These are phyloP conservation scores for Funneliformis geosporum DNA, from an alignment of 192 early-diverging fungal species.

Conservation along the genomic window DNA sequence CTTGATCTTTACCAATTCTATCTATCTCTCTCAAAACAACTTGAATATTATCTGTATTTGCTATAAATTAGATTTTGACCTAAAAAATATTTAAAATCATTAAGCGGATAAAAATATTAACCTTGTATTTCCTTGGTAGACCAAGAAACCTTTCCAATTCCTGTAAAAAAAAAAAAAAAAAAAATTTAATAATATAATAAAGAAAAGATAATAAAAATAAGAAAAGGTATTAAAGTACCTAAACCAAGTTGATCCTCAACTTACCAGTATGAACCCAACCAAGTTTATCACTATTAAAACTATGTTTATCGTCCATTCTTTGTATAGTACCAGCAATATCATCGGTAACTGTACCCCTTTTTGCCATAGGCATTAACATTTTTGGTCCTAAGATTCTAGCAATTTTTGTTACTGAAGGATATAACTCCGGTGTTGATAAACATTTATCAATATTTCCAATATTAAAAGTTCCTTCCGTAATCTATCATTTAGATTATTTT, in stretches of 20 bases:
- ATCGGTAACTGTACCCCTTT: slow-evolving; percentile 82
- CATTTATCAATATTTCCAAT: slow-evolving; percentile 74
- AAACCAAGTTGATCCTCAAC: background rate
- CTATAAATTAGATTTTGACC: background rate
- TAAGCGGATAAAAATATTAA: background rate
- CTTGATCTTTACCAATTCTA: slow-evolving; percentile 1
- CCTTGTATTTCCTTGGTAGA: background rate
- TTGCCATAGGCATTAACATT: slow-evolving; percentile 92
- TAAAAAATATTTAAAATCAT: background rate
- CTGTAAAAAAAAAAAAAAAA: background rate
- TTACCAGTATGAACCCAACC: slow-evolving; percentile 68
- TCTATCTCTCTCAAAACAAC: slow-evolving; percentile 1
- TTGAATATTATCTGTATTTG: background rate
- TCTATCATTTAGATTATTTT: slow-evolving; percentile 32
- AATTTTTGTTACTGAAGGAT: slow-evolving; percentile 84
- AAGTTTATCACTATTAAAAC: slow-evolving; percentile 75
- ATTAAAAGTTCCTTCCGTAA: slow-evolving; percentile 8
- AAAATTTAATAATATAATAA: background rate
- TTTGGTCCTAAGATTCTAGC: slow-evolving; percentile 90
- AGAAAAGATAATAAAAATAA: too few relatives aligned
- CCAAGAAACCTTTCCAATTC: slow-evolving; percentile 16
- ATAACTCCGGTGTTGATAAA: slow-evolving; percentile 86
- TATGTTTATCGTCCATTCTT: slow-evolving; percentile 66
- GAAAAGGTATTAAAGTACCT: too few relatives aligned
- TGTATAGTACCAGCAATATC: slow-evolving; percentile 68